Conservation (phyloP, 1,284 basidiomycete species). For the Ganoderma resinaceum region DNA sequence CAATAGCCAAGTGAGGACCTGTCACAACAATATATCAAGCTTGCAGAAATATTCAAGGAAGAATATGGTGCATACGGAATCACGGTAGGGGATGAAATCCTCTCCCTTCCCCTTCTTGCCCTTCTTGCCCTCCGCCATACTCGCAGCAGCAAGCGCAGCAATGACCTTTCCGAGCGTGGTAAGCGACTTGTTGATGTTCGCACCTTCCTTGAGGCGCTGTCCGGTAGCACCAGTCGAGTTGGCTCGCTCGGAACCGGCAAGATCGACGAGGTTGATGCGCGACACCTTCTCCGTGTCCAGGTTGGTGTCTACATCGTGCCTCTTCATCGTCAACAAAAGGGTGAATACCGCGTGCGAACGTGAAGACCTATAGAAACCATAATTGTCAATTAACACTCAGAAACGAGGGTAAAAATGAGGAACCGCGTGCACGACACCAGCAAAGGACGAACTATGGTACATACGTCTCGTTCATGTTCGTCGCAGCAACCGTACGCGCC, state of each 20-base stretch:
- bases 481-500: slow-evolving; percentile 96
- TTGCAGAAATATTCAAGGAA: background rate
- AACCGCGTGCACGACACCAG: background rate
- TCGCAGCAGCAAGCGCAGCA: slow-evolving; percentile 85
- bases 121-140: slow-evolving; percentile 72
- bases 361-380: slow-evolving; percentile 69
- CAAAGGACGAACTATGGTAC: slow-evolving; percentile 37
- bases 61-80: slow-evolving; percentile 68
- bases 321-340: slow-evolving; percentile 90
- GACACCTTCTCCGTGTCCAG: slow-evolving; percentile 97
- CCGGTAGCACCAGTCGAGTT: slow-evolving; percentile 98
- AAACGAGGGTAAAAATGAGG: background rate
- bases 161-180: slow-evolving; percentile 99
- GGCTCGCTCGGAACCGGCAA: slow-evolving; percentile 97
- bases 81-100: slow-evolving; percentile 94
- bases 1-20: slow-evolving; percentile 96
- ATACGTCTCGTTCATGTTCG: slow-evolving; percentile 99
- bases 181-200: slow-evolving; percentile 98
- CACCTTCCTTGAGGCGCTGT: slow-evolving; percentile 92
- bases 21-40: background rate
- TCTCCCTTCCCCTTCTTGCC: slow-evolving; percentile 86
- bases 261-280: slow-evolving; percentile 92
- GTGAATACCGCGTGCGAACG: slow-evolving; percentile 99
- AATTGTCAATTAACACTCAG: background rate
- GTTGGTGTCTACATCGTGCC: slow-evolving; percentile 81